Conservation (phyloP, 108 stramenopile species). For the Cyclotella cryptica region DNA sequence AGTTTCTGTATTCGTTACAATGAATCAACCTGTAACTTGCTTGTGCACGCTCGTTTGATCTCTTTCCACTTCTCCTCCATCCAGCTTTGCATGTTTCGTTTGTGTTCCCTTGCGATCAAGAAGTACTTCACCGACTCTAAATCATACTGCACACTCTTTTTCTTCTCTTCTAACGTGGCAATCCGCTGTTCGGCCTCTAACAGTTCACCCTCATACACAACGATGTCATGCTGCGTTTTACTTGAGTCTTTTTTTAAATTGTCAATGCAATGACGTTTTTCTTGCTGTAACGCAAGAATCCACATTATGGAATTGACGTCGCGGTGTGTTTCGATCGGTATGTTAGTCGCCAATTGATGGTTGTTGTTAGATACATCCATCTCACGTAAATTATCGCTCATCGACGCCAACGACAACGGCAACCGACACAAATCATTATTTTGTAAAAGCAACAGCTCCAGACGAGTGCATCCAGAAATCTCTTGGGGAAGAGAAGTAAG, state of each 20-base stretch:
- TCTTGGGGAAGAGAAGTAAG: constrained; percentile 44
- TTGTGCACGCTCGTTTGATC: constrained; percentile 21
- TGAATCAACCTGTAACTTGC: constrained; percentile 3
- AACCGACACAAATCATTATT: constrained; percentile 46
- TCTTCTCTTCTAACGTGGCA: constrained; percentile 23
- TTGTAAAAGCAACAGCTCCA: constrained; percentile 29
- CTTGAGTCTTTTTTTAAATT: constrained; percentile 24
- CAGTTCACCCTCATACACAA: constrained; percentile 12
- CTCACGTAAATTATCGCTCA: constrained; percentile 21
- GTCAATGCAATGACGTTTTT: constrained; percentile 33
- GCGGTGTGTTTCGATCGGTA: constrained; percentile 32
- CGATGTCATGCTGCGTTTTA: constrained; percentile 28
- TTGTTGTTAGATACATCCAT: constrained; percentile 46
- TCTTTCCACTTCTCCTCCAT: constrained; percentile 25
- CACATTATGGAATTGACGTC: constrained; percentile 46
- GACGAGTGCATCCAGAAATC: constrained; percentile 22
- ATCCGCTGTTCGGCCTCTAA: constrained; percentile 5
- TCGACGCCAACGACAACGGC: constrained; percentile 36
- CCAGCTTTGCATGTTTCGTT: constrained; percentile 14
- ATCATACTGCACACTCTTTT: constrained; percentile 18
- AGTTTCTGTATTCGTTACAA: not conserved
- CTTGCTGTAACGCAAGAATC: constrained; percentile 42
- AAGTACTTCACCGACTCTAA: constrained; percentile 29
- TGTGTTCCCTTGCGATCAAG: constrained; percentile 26
- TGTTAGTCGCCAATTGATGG: constrained; percentile 8